Evolutionary conservation across 495 filamentous ascomycete species (phyloP).

Genomic region (Tuber brumale): DNA sequence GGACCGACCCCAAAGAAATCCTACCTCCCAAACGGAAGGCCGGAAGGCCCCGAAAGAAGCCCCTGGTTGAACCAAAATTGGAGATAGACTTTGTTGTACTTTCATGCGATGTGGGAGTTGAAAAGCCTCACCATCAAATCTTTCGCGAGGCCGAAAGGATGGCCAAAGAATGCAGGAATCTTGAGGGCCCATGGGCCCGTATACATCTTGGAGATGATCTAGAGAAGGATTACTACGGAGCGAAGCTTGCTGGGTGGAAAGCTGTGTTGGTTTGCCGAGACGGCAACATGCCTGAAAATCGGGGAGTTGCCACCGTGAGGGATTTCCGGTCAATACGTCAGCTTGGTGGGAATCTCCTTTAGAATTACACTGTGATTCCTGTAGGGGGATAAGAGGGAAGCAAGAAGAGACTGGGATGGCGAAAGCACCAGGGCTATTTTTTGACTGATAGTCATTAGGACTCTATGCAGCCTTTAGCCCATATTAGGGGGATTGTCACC

Average conservation of each 20-base stretch:
- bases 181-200: constrained; percentile 44
- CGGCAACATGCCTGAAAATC: background rate
- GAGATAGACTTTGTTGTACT: constrained; percentile 63
- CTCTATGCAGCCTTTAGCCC: background rate
- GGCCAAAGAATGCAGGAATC: constrained; percentile 29
- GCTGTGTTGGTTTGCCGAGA: constrained; percentile 48
- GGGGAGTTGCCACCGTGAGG: background rate
- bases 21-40: background rate
- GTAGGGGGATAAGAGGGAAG: background rate
- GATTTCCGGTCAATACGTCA: background rate
- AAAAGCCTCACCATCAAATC: constrained; percentile 60
- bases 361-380: background rate
- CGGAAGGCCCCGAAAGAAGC: background rate
- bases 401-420: background rate
- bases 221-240: constrained; percentile 57
- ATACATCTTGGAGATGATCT: constrained; percentile 66
- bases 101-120: constrained; percentile 65
- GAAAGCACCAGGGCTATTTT: background rate
- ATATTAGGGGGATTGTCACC: background rate
- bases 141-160: constrained; percentile 56
- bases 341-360: background rate
- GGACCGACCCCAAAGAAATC: background rate
- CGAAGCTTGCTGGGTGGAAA: constrained; percentile 59
- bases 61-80: constrained; percentile 5
- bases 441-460: background rate